phyloP scores from a whole-genome alignment of 441 rosid genomes.

The Euphorbia celastroides region DNA sequence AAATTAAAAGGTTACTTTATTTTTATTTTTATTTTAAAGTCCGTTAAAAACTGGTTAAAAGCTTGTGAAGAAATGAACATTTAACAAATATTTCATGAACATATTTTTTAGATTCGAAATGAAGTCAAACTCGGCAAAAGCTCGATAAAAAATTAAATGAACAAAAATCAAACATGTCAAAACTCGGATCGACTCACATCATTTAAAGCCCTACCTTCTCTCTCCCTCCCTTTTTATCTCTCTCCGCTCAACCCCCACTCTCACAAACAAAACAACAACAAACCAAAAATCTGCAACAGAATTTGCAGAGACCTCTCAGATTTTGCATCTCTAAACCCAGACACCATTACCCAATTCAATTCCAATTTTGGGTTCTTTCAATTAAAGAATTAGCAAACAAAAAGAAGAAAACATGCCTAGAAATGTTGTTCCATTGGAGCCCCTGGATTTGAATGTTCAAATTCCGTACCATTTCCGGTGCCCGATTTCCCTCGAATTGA shows the following conservation, averaged over 20 bases:
- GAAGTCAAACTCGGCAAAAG: too few relatives aligned
- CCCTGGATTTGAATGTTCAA: slow-evolving; percentile 50
- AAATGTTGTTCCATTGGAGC: slow-evolving; percentile 15
- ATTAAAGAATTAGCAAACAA: background rate
- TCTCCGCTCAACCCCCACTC: slow-evolving; percentile 7
- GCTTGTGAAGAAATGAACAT: too few relatives aligned
- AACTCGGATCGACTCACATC: too few relatives aligned
- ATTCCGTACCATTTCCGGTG: slow-evolving; percentile 85
- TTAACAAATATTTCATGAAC: too few relatives aligned
- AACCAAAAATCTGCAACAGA: slow-evolving; percentile 24
- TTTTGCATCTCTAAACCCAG: slow-evolving; percentile 3
- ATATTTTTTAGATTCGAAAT: too few relatives aligned
- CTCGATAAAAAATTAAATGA: too few relatives aligned
- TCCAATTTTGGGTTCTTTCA: background rate
- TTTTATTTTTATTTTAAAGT: too few relatives aligned
- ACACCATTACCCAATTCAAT: background rate
- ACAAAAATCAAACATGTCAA: too few relatives aligned
- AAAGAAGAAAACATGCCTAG: slow-evolving; percentile 32
- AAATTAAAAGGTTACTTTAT: too few relatives aligned
- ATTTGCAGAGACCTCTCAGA: slow-evolving; percentile 21
- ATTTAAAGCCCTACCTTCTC: too few relatives aligned
- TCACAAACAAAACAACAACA: slow-evolving; percentile 13
- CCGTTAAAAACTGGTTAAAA: too few relatives aligned
- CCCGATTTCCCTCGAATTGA: slow-evolving; percentile 83
- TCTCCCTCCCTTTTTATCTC: background rate